Percentiles rank a stretch among this genome's conserved stretches.
Conservation (phyloP, 1,139 yeast species). For the Suhomyces maxii region DNA sequence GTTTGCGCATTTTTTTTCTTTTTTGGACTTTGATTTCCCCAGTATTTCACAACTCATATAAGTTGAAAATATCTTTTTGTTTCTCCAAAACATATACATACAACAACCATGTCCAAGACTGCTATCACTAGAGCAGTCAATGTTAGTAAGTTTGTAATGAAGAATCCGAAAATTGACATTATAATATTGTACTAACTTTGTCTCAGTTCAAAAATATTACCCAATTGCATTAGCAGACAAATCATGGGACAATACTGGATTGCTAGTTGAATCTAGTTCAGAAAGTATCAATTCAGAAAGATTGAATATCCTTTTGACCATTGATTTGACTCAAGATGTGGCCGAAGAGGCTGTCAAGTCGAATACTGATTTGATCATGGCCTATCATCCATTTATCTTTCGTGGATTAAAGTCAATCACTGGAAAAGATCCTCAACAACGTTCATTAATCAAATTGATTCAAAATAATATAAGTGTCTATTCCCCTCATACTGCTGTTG, state of each 20-base stretch:
- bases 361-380: slow-evolving; percentile 59
- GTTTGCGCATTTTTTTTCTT: slow-evolving; percentile 12
- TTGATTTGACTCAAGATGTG: slow-evolving; percentile 82
- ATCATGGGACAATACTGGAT: slow-evolving; percentile 93
- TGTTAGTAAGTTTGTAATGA: slow-evolving; percentile 32
- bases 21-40: neutral
- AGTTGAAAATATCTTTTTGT: neutral
- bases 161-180: neutral
- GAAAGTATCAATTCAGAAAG: slow-evolving; percentile 18
- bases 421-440: slow-evolving; percentile 74
- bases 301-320: slow-evolving; percentile 63
- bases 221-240: slow-evolving; percentile 78
- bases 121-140: slow-evolving; percentile 48
- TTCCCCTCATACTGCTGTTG: slow-evolving; percentile 95
- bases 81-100: neutral
- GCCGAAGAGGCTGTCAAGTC: slow-evolving; percentile 76
- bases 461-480: slow-evolving; percentile 81
- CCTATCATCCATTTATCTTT: slow-evolving; percentile 95
- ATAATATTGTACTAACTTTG: slow-evolving; percentile 9
- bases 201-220: slow-evolving; percentile 61
- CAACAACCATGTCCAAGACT: slow-evolving; percentile 29
- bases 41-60: neutral
- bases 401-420: slow-evolving; percentile 80
- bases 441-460: slow-evolving; percentile 68
- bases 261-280: slow-evolving; percentile 66